Evolutionary conservation across 352 stramenopile genomes (phyloP).

Genomic region (Globisporangium lucens): DNA sequence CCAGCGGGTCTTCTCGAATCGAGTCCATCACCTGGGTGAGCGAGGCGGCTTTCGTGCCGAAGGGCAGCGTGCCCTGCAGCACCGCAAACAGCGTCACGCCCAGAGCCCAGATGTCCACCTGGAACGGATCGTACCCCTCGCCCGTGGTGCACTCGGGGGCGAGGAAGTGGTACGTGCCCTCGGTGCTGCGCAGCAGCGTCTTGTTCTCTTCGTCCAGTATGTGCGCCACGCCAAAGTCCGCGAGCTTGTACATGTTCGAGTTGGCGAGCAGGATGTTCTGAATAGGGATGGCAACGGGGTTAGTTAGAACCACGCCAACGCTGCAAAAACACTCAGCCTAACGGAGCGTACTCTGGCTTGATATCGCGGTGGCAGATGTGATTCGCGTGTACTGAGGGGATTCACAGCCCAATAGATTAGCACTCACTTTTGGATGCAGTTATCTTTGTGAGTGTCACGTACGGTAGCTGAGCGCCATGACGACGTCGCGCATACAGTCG

Average conservation of each 20-base stretch:
- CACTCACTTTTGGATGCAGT: no score
- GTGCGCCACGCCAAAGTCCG: conserved; percentile 79
- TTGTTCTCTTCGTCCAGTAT: conserved; percentile 46
- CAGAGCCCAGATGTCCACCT: conserved; percentile 83
- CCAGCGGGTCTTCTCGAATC: conserved; percentile 59
- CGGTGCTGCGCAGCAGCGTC: conserved; percentile 61
- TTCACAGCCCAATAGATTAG: neutral
- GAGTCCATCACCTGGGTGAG: conserved; percentile 68
- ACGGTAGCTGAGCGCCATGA: conserved; percentile 76
- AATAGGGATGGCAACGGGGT: neutral
- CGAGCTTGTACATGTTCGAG: conserved; percentile 60
- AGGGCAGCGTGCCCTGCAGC: conserved; percentile 66
- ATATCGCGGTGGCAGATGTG: conserved; percentile 86
- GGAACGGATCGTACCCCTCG: conserved; percentile 68
- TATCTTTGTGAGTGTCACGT: neutral
- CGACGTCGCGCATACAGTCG: conserved; percentile 69
- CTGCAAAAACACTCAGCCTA: neutral
- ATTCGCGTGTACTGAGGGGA: conserved; percentile 58
- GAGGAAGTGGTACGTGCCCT: conserved; percentile 87
- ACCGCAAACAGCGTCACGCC: conserved; percentile 78
- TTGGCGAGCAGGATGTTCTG: conserved; percentile 70
- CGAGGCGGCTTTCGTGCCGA: conserved; percentile 50
- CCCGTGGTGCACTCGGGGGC: conserved; percentile 79
- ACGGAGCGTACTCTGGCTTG: conserved; percentile 42
- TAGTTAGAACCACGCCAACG: neutral